phyloP scores from a whole-genome alignment of 305 asterid species.

The Fraxinus platypoda region DNA sequence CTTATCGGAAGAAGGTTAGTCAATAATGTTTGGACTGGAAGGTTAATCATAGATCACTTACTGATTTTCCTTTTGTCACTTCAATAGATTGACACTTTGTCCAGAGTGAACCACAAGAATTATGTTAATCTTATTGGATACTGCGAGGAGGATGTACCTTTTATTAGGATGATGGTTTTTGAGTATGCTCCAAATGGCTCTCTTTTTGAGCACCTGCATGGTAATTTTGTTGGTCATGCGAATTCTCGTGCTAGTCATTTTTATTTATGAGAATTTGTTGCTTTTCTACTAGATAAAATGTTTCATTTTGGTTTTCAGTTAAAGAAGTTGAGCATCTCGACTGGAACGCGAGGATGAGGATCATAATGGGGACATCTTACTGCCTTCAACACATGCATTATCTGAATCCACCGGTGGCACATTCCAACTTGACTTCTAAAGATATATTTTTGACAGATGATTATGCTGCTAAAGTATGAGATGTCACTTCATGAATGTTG shows the following conservation, averaged over 20 bases:
- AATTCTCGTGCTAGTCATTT: not conserved
- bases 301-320: slow-evolving; percentile 38
- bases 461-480: slow-evolving; percentile 84
- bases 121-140: slow-evolving; percentile 84
- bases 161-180: slow-evolving; percentile 89
- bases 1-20: slow-evolving; percentile 71
- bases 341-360: slow-evolving; percentile 38
- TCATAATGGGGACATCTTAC: slow-evolving; percentile 76
- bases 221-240: slow-evolving; percentile 36
- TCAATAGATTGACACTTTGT: slow-evolving; percentile 60
- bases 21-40: not conserved
- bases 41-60: not conserved
- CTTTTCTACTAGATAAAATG: not conserved
- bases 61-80: slow-evolving; percentile 1
- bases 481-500: not conserved
- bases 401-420: slow-evolving; percentile 68
- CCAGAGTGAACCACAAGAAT: slow-evolving; percentile 89
- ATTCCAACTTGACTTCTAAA: slow-evolving; percentile 49
- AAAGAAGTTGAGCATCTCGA: slow-evolving; percentile 63
- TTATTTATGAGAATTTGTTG: not conserved
- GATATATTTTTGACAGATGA: slow-evolving; percentile 72
- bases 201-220: slow-evolving; percentile 81
- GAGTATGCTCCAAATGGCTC: slow-evolving; percentile 92
- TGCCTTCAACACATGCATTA: slow-evolving; percentile 82
- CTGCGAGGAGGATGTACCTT: slow-evolving; percentile 89